Percentiles rank a stretch among this genome's conserved stretches.
Evolutionary conservation across 2,329 filamentous ascomycete genomes (phyloP).

Genomic region (Acephala macrosclerotiorum): DNA sequence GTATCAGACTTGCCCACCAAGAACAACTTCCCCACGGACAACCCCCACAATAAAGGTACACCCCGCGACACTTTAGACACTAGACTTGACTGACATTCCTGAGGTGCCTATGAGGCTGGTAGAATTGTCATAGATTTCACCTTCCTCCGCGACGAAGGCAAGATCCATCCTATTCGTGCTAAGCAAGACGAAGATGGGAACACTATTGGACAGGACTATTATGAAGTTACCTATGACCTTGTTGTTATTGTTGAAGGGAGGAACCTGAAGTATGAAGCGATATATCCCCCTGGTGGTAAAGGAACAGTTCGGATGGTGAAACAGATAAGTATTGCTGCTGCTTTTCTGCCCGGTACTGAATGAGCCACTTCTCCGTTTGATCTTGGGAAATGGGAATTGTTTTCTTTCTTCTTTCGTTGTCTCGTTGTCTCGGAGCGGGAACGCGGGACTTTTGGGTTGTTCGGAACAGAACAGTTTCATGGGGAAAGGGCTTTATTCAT

Average conservation of each 20-base stretch:
- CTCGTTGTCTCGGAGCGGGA: no score
- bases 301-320: constrained; percentile 12
- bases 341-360: constrained; percentile 29
- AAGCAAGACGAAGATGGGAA: constrained; percentile 6
- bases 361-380: background rate
- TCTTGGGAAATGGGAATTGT: no score
- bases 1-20: constrained; percentile 27
- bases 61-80: background rate
- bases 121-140: constrained; percentile 32
- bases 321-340: constrained; percentile 35
- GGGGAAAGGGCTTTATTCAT: no score
- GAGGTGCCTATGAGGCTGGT: constrained; percentile 31
- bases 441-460: no score
- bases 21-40: constrained; percentile 18
- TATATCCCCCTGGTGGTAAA: constrained; percentile 22
- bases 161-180: constrained; percentile 21
- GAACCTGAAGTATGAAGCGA: constrained; percentile 32
- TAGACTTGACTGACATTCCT: background rate
- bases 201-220: constrained; percentile 8
- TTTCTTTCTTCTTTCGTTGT: no score
- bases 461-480: no score
- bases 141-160: constrained; percentile 26
- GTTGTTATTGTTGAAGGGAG: constrained; percentile 31
- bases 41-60: constrained; percentile 26
- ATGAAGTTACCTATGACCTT: constrained; percentile 31